A percentile compares a stretch with the other conserved stretches of the same genome.
These are phyloP conservation scores for Sugiyamaella grinbergsii DNA, from an alignment of 1,139 yeast species.

Conservation along the genomic window DNA sequence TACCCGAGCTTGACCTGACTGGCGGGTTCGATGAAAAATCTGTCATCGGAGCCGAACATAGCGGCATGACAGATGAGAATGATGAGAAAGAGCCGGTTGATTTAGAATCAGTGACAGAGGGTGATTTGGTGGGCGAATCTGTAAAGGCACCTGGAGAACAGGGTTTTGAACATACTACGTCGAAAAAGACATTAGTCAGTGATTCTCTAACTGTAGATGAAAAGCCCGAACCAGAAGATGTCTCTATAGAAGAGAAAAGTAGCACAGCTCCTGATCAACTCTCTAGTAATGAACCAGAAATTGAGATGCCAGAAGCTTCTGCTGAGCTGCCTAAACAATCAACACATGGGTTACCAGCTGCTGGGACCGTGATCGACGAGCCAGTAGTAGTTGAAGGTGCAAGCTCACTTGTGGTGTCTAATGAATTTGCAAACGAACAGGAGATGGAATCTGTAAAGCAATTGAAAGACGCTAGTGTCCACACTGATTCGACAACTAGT, in stretches of 20 bases:
- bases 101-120: neutral
- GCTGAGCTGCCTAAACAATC: neutral
- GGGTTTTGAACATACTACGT: too few species aligned
- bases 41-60: neutral
- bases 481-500: neutral
- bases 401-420: too few species aligned
- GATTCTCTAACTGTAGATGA: too few species aligned
- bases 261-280: neutral
- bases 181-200: too few species aligned
- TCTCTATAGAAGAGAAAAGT: neutral
- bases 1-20: constrained; percentile 4
- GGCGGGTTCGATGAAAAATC: constrained; percentile 1
- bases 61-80: neutral
- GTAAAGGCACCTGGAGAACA: neutral
- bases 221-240: neutral
- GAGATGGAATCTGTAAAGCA: neutral
- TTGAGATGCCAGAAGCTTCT: neutral
- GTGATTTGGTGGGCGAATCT: neutral
- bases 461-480: too few species aligned
- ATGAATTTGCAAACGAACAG: too few species aligned
- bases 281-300: neutral
- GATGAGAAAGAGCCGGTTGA: neutral
- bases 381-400: too few species aligned
- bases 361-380: neutral
- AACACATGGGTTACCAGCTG: neutral